Conservation (phyloP, 2,329 filamentous ascomycete species). For the Venturia asperata region DNA sequence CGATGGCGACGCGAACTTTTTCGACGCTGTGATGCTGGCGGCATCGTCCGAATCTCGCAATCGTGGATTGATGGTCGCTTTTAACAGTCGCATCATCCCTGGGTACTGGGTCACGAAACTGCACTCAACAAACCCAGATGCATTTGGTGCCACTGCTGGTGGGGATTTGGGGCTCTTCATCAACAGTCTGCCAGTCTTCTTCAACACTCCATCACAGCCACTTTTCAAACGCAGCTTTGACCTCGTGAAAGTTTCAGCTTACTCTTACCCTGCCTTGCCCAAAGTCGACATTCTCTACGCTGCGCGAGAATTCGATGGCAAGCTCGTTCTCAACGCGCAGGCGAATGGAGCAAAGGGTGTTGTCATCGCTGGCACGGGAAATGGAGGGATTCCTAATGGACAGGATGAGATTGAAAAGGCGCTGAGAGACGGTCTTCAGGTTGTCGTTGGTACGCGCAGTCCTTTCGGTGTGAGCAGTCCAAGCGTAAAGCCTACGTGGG, state of each 20-base stretch:
- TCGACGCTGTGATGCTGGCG: slow-evolving; percentile 27
- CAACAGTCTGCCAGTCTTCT: slow-evolving; percentile 27
- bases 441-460: slow-evolving; percentile 26
- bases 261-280: slow-evolving; percentile 25
- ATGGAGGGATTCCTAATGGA: slow-evolving; percentile 26
- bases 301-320: slow-evolving; percentile 28
- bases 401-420: slow-evolving; percentile 24
- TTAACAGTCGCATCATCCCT: slow-evolving; percentile 27
- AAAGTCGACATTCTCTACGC: slow-evolving; percentile 30
- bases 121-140: slow-evolving; percentile 27
- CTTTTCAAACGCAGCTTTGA: slow-evolving; percentile 25
- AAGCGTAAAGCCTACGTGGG: slow-evolving; percentile 22
- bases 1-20: slow-evolving; percentile 29
- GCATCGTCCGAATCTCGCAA: slow-evolving; percentile 24
- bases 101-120: slow-evolving; percentile 28
- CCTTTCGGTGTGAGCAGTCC: slow-evolving; percentile 26
- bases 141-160: slow-evolving; percentile 25
- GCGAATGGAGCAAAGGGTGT: slow-evolving; percentile 26
- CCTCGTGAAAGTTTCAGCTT: slow-evolving; percentile 21
- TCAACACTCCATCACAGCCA: slow-evolving; percentile 26
- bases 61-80: slow-evolving; percentile 27
- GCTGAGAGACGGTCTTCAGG: slow-evolving; percentile 25
- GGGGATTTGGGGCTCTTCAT: slow-evolving; percentile 27
- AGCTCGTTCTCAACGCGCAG: slow-evolving; percentile 25
- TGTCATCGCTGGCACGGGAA: slow-evolving; percentile 27